Conservation (phyloP, 345 rosid genomes). For the Carallia pectinifolia region DNA sequence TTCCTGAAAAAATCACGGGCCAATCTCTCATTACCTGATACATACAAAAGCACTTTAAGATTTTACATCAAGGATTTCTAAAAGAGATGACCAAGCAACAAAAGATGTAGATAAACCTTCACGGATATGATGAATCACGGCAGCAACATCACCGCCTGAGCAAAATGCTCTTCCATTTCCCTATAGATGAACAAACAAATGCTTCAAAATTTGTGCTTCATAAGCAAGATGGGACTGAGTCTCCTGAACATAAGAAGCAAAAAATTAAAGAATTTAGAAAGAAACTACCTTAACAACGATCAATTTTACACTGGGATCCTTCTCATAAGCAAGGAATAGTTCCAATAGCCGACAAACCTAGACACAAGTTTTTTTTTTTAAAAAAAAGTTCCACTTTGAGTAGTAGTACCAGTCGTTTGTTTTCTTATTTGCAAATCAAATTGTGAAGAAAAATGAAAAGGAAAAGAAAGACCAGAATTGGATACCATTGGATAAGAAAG, state of each 20-base stretch:
- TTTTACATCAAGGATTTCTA: neutral
- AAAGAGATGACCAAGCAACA: constrained; percentile 14
- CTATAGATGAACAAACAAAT: constrained; percentile 25
- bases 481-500: constrained; percentile 56
- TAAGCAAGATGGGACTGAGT: too few species aligned
- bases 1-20: constrained; percentile 46
- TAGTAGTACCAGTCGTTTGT: neutral
- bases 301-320: constrained; percentile 57
- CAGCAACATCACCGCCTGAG: constrained; percentile 79
- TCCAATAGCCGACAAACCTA: constrained; percentile 58
- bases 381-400: neutral
- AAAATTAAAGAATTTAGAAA: neutral
- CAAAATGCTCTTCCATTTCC: constrained; percentile 83
- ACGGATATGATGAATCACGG: constrained; percentile 43
- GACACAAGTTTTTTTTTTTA: constrained; percentile 46
- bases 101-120: constrained; percentile 33
- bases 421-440: neutral
- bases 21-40: constrained; percentile 54
- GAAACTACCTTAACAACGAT: constrained; percentile 62
- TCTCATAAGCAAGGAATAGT: constrained; percentile 56
- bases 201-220: too few species aligned
- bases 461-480: neutral
- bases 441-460: neutral
- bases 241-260: too few species aligned
- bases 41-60: constrained; percentile 1